Evolutionary conservation across 768 basidiomycete species (phyloP).

Genomic region (Tricholoma sp.): DNA sequence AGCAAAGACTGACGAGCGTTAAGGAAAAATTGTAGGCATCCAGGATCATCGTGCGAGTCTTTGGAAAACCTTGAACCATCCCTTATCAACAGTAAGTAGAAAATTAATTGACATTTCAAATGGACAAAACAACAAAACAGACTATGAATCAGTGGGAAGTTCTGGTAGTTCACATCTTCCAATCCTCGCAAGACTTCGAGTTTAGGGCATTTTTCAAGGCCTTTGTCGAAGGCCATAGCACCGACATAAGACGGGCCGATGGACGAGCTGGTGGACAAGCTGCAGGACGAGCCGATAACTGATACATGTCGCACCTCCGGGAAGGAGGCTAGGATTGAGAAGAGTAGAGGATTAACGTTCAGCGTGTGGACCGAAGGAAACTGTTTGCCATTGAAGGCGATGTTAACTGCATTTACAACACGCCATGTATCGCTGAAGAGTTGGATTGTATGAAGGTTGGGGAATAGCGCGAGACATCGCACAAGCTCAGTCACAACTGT

Average conservation of each 20-base stretch:
- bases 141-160: background rate
- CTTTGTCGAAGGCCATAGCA: background rate
- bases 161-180: background rate
- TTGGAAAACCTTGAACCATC: background rate
- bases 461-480: constrained; percentile 17
- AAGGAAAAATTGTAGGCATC: background rate
- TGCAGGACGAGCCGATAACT: no score
- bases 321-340: background rate
- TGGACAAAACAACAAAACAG: background rate
- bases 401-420: background rate
- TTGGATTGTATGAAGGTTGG: constrained; percentile 20
- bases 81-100: background rate
- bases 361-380: constrained; percentile 6
- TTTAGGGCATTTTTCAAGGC: background rate
- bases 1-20: background rate
- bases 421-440: background rate
- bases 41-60: background rate
- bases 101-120: background rate
- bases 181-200: constrained; percentile 3
- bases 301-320: constrained; percentile 1
- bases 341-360: background rate
- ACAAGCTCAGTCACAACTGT: constrained; percentile 18
- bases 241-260: background rate
- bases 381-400: background rate
- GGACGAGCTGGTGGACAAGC: background rate